phyloP scores from a whole-genome alignment of 2,329 filamentous ascomycete species.

The Pyricularia sp. region DNA sequence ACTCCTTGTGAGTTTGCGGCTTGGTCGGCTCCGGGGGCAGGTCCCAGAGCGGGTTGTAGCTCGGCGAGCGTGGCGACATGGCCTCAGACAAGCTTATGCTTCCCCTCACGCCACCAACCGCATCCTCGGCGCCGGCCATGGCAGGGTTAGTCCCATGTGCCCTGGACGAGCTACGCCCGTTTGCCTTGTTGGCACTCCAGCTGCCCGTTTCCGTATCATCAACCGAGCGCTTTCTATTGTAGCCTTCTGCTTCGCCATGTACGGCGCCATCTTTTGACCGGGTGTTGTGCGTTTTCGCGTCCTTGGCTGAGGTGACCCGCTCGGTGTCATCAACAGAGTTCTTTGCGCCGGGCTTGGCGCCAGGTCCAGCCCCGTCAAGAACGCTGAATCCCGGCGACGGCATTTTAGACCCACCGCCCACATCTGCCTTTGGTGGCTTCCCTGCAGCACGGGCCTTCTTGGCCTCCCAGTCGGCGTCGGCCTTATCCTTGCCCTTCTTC shows the following conservation, averaged over 20 bases:
- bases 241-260: background rate
- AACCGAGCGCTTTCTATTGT: background rate
- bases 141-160: background rate
- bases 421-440: background rate
- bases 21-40: constrained; percentile 23
- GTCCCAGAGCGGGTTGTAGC: background rate
- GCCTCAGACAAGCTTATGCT: background rate
- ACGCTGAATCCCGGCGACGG: background rate
- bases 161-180: background rate
- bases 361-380: constrained; percentile 1
- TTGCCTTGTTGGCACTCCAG: background rate
- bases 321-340: background rate
- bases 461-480: constrained; percentile 12
- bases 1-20: constrained; percentile 45
- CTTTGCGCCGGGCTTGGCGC: background rate
- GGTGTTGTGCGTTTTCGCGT: background rate
- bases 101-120: background rate
- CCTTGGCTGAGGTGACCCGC: background rate
- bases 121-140: background rate
- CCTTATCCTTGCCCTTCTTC: constrained; percentile 4
- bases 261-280: background rate
- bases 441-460: background rate
- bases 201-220: background rate
- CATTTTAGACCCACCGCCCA: background rate
- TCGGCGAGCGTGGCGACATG: background rate